Percentiles rank a stretch among this genome's conserved stretches.
Conservation (phyloP, 192 early-diverging fungal species). For the Coemansia sp. region DNA sequence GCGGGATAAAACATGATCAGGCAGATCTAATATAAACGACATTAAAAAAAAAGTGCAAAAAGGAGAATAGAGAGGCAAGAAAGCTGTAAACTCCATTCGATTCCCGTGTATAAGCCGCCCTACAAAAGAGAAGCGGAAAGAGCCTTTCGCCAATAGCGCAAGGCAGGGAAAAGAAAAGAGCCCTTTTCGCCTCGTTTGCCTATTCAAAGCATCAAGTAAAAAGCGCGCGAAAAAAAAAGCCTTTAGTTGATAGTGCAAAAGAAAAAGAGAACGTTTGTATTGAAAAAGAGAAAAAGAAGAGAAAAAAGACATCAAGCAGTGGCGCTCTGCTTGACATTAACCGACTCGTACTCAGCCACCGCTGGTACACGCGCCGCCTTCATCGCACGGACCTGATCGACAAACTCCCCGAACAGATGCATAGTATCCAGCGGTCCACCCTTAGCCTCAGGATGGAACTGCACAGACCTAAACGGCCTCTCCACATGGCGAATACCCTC, state of each 20-base stretch:
- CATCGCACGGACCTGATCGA: constrained; percentile 69
- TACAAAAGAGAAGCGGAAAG: neutral
- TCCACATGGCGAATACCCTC: constrained; percentile 93
- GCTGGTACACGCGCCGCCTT: constrained; percentile 28
- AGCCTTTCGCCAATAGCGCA: too few species aligned
- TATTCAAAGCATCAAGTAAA: too few species aligned
- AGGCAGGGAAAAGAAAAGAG: too few species aligned
- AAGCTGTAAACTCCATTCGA: too few species aligned
- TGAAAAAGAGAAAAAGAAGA: neutral
- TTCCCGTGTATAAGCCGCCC: too few species aligned
- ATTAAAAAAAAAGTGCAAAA: neutral
- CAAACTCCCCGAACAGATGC: constrained; percentile 93
- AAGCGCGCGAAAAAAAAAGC: neutral
- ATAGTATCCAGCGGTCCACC: constrained; percentile 97
- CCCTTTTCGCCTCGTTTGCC: too few species aligned
- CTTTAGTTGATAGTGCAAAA: too few species aligned
- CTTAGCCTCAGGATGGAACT: constrained; percentile 99
- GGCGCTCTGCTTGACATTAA: neutral
- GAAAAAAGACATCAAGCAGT: neutral
- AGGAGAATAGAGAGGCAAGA: neutral
- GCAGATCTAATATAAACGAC: neutral
- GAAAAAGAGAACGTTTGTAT: neutral
- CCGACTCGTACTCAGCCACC: neutral
- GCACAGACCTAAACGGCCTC: constrained; percentile 92
- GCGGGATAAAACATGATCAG: neutral